Conservation (phyloP, 2,329 filamentous ascomycete genomes). For the Aureobasidium uvarum region DNA sequence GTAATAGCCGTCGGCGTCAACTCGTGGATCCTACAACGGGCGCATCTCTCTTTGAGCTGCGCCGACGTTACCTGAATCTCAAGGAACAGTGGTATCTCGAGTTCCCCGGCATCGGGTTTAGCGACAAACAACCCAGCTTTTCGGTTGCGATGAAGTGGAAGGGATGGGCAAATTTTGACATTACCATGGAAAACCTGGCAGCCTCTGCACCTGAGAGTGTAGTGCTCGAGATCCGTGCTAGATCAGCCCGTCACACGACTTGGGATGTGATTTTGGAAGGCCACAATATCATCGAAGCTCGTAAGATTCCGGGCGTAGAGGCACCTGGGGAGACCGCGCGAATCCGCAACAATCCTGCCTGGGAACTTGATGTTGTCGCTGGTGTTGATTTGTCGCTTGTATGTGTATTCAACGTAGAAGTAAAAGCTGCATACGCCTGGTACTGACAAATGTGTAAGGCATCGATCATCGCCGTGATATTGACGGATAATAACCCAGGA, state of each 20-base stretch:
- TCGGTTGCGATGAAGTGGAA: not conserved
- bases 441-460: not conserved
- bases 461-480: not conserved
- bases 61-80: not conserved
- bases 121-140: not conserved
- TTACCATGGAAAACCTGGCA: not conserved
- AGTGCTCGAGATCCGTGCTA: not conserved
- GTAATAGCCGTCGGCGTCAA: not conserved
- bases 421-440: not conserved
- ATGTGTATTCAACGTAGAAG: not conserved
- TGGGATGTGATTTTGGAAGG: not conserved
- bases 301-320: not conserved
- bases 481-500: not conserved
- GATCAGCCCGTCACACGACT: not conserved
- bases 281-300: not conserved
- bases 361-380: constrained; percentile 9
- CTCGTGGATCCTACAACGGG: not conserved
- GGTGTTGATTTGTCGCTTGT: not conserved
- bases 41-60: not conserved
- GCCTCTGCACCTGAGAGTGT: not conserved
- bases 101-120: too few species aligned
- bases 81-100: constrained; percentile 30
- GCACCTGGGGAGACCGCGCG: not conserved
- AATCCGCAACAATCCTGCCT: constrained; percentile 20
- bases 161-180: not conserved